Conservation (phyloP, 495 filamentous ascomycete species). For the Apiosordaria backusii region DNA sequence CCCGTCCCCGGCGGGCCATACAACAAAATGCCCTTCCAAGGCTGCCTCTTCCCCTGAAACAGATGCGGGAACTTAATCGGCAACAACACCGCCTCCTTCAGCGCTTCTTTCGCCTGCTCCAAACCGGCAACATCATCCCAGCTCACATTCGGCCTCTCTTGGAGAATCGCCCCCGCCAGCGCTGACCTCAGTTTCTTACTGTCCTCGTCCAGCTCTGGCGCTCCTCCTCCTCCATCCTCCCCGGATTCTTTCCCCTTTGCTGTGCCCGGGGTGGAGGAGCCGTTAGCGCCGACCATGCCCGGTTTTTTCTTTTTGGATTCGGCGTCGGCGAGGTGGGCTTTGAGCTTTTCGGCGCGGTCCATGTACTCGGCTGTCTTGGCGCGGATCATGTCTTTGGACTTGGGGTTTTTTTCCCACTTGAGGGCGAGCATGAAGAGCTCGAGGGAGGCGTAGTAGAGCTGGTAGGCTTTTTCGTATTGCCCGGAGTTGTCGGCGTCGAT, state of each 20-base stretch:
- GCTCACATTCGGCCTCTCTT: slow-evolving; percentile 89
- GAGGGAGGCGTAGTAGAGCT: slow-evolving; percentile 87
- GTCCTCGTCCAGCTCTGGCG: slow-evolving; percentile 76
- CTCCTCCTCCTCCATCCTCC: slow-evolving; percentile 52
- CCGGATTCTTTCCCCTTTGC: slow-evolving; percentile 50
- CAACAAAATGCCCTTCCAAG: slow-evolving; percentile 96
- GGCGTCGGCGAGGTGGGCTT: slow-evolving; percentile 78
- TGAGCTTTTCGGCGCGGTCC: slow-evolving; percentile 96
- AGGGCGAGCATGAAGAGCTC: slow-evolving; percentile 95
- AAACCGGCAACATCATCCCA: slow-evolving; percentile 99
- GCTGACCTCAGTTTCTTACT: slow-evolving; percentile 91
- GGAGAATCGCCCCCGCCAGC: slow-evolving; percentile 84
- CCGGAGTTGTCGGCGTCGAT: slow-evolving; percentile 94
- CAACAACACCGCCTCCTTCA: slow-evolving; percentile 95
- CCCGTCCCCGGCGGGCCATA: slow-evolving; percentile 96
- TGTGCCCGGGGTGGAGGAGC: slow-evolving; percentile 66
- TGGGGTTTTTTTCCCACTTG: slow-evolving; percentile 98
- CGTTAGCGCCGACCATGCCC: slow-evolving; percentile 82
- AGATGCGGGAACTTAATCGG: slow-evolving; percentile 98
- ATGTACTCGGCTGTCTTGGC: slow-evolving; percentile 93
- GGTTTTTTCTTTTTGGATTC: slow-evolving; percentile 67
- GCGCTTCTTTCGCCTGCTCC: slow-evolving; percentile 89
- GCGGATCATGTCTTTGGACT: slow-evolving; percentile 94
- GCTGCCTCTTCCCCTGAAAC: slow-evolving; percentile 94
- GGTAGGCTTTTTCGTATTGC: slow-evolving; percentile 94